phyloP scores from a whole-genome alignment of 768 basidiomycete genomes.

The Rhodosporidiobolus sp. region DNA sequence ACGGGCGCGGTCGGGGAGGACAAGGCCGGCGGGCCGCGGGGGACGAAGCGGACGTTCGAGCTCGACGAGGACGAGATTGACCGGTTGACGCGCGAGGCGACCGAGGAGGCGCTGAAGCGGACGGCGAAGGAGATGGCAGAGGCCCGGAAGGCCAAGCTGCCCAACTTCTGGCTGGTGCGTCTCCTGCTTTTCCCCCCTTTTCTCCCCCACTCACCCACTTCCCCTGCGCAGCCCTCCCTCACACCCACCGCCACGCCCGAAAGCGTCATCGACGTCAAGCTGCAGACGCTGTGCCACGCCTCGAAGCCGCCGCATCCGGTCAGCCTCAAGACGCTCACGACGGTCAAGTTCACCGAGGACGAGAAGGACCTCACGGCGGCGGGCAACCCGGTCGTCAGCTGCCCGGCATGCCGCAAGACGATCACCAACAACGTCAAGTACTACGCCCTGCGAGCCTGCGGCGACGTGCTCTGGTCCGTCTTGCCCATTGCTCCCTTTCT shows the following conservation, averaged over 20 bases:
- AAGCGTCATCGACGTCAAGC: slow-evolving; percentile 52
- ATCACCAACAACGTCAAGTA: slow-evolving; percentile 73
- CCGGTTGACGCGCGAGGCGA: slow-evolving; percentile 70
- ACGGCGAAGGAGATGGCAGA: slow-evolving; percentile 71
- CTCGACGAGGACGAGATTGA: slow-evolving; percentile 73
- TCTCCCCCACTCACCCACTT: not conserved
- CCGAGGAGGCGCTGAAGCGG: slow-evolving; percentile 75
- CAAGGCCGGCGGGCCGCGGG: slow-evolving; percentile 21
- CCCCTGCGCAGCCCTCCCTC: slow-evolving; percentile 9
- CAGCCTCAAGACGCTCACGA: slow-evolving; percentile 73
- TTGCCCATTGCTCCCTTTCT: too few relatives aligned
- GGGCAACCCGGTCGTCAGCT: slow-evolving; percentile 57
- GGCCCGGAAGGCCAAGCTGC: slow-evolving; percentile 77
- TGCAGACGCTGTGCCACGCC: slow-evolving; percentile 84
- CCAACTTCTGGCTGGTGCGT: slow-evolving; percentile 82
- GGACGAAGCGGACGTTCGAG: slow-evolving; percentile 77
- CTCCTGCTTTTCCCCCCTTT: not conserved
- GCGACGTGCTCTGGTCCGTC: slow-evolving; percentile 72
- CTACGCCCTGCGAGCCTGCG: slow-evolving; percentile 75
- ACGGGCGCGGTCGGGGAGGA: slow-evolving; percentile 47
- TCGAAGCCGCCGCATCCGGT: slow-evolving; percentile 73
- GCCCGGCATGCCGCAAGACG: slow-evolving; percentile 79
- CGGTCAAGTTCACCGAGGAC: slow-evolving; percentile 70
- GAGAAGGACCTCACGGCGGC: slow-evolving; percentile 22
- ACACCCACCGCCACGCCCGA: slow-evolving; percentile 37